Conservation (phyloP, 116 monocot species). For the Zostera marina region DNA sequence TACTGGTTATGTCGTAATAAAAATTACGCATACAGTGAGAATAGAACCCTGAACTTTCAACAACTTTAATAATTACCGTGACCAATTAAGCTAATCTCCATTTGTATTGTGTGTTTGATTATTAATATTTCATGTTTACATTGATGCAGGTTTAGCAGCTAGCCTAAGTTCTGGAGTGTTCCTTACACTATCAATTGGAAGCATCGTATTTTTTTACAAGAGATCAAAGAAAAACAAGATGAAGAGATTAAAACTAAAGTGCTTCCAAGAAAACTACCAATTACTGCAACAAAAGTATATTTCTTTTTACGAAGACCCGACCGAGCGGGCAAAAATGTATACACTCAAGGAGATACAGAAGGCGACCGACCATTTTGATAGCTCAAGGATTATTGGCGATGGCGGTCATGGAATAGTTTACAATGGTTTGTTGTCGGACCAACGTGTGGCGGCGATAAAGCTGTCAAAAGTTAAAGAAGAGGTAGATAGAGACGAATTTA, state of each 20-base stretch:
- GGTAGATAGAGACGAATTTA: background rate
- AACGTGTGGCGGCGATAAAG: constrained; percentile 2
- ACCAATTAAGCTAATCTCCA: too few relatives aligned
- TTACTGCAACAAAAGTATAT: constrained; percentile 1
- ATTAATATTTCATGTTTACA: background rate
- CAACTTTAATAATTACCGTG: too few relatives aligned
- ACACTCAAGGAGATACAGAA: constrained; percentile 4
- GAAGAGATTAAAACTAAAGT: background rate
- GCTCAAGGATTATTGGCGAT: background rate
- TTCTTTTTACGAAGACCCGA: background rate
- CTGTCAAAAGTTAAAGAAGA: background rate
- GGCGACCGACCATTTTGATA: constrained; percentile 5
- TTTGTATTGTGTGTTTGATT: background rate
- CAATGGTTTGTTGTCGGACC: constrained; percentile 4
- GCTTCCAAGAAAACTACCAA: background rate
- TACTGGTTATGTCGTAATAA: too few relatives aligned
- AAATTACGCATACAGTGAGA: too few relatives aligned
- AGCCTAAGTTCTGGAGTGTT: background rate
- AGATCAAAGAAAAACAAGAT: background rate
- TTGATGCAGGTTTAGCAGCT: background rate
- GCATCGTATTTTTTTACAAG: background rate
- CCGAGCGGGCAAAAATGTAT: constrained; percentile 3
- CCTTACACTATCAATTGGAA: background rate
- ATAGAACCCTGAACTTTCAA: too few relatives aligned
- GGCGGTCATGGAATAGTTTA: constrained; percentile 9